Evolutionary conservation across 2,329 filamentous ascomycete species (phyloP), one percentile per base, ranked within the genome.

Genomic region (Alternaria brassicae): DNA sequence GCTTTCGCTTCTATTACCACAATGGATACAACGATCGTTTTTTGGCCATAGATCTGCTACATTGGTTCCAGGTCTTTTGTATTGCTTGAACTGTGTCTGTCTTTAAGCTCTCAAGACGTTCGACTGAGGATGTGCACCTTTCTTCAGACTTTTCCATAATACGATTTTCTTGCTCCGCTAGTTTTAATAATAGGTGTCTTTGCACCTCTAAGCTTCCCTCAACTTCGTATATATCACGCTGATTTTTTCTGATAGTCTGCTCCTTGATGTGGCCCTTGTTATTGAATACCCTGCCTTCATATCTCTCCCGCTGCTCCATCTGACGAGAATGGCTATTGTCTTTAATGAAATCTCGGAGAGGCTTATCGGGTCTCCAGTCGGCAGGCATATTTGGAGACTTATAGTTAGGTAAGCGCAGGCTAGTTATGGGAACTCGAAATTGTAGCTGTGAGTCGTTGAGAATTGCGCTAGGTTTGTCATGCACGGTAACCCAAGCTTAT

Each of bases 121-220:
- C 25, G 7, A 47, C 15, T 21, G 42, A 50, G 36, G 39, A 44
- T 34, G 19, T 28, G 19, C 25, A 34, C 54, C n/a, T n/a, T n/a
- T 8, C 30, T 34, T 50, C 17, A 58, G 28, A 21, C 19, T 45
- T 37, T 56, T 56, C 58, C 25, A 55, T 61, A 15, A 53, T 44
- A 7, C n/a, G 9, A 61, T 61, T 63, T 48, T 63, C 61, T 41
- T 41, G 37, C 58, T 52, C 61, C 32, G 55, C 61, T 59, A 63
- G 61, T 53, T 61, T 63, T 28, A 56, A 48, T 34, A 63, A 51
- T 12, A 63, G 55, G 2, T 56, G 25, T 53, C 55, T 59, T 50
- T 63, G 52, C 23, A 63, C 52, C 21, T 56, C 61, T 27, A 63
- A 56, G 52, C 30, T 56, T 51, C 52, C 51, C 30, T 61, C 34